These are phyloP conservation scores for Arthrocladium fulminans DNA, from an alignment of 2,329 filamentous ascomycete genomes.

Conservation along the genomic window DNA sequence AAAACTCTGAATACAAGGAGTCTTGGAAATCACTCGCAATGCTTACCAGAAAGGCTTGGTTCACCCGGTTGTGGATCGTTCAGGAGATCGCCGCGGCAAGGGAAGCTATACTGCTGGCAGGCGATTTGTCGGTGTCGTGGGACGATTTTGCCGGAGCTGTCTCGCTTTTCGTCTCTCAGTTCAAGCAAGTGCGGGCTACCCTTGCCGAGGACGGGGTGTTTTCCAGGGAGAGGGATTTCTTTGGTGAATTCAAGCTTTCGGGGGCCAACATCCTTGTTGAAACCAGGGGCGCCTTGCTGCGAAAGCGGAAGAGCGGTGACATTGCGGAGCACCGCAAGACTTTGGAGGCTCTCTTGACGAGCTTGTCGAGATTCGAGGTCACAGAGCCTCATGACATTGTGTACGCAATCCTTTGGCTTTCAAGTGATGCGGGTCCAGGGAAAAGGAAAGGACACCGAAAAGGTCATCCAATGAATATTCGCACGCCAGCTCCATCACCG, in stretches of 20 bases:
- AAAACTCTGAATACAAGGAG: neutral
- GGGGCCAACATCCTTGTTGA: slow-evolving; percentile 20
- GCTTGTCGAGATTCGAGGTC: slow-evolving; percentile 14
- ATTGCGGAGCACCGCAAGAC: slow-evolving; percentile 19
- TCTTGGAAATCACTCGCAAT: slow-evolving; percentile 7
- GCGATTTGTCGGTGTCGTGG: neutral
- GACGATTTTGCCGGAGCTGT: slow-evolving; percentile 2
- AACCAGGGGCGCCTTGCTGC: slow-evolving; percentile 19
- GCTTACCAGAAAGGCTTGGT: slow-evolving; percentile 10
- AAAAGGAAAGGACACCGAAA: neutral
- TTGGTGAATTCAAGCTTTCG: slow-evolving; percentile 10
- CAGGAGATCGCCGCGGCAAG: slow-evolving; percentile 5
- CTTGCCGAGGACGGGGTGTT: neutral
- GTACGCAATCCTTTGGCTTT: slow-evolving; percentile 10
- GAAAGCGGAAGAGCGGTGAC: slow-evolving; percentile 16
- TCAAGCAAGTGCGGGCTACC: neutral
- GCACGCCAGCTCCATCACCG: neutral
- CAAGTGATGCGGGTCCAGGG: slow-evolving; percentile 9
- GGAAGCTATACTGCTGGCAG: neutral
- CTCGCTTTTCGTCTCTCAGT: neutral
- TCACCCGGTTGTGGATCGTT: slow-evolving; percentile 6
- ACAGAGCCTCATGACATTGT: slow-evolving; percentile 51
- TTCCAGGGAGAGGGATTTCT: slow-evolving; percentile 8
- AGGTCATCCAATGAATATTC: neutral
- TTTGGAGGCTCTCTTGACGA: slow-evolving; percentile 21